phyloP scores from a whole-genome alignment of 371 early-diverging fungal genomes.

The Fennellomyces sp. region DNA sequence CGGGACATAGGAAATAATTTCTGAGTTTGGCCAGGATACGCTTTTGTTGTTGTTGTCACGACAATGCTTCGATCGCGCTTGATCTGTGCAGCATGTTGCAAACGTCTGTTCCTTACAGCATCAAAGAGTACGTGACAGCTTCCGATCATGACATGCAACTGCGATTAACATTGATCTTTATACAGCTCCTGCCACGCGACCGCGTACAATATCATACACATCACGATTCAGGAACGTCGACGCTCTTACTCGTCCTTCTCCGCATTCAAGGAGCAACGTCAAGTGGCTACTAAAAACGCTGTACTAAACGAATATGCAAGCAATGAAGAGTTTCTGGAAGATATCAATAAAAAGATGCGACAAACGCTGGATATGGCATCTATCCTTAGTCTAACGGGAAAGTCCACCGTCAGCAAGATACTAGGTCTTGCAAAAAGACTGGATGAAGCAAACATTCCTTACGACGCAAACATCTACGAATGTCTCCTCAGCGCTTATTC shows the following conservation, averaged over 20 bases:
- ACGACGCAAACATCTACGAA: conserved; percentile 23
- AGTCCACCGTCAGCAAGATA: background rate
- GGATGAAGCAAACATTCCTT: conserved; percentile 7
- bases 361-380: background rate
- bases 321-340: background rate
- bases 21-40: background rate
- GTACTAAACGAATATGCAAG: too few relatives aligned
- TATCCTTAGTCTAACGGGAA: background rate
- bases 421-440: conserved; percentile 15
- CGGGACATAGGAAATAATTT: background rate
- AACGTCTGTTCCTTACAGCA: background rate
- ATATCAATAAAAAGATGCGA: background rate
- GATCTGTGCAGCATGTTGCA: background rate
- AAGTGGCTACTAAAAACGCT: too few relatives aligned
- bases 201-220: too few relatives aligned
- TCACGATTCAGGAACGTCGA: too few relatives aligned
- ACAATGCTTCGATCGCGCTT: background rate
- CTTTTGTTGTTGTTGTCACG: background rate
- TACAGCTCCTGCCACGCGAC: too few relatives aligned
- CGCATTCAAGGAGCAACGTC: too few relatives aligned
- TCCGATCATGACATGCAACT: too few relatives aligned
- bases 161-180: too few relatives aligned
- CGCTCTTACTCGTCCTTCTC: too few relatives aligned
- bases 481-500: conserved; percentile 29
- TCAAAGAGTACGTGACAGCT: background rate